These are phyloP conservation scores for Amyloporia xantha DNA, from an alignment of 768 basidiomycete species.

Conservation along the genomic window DNA sequence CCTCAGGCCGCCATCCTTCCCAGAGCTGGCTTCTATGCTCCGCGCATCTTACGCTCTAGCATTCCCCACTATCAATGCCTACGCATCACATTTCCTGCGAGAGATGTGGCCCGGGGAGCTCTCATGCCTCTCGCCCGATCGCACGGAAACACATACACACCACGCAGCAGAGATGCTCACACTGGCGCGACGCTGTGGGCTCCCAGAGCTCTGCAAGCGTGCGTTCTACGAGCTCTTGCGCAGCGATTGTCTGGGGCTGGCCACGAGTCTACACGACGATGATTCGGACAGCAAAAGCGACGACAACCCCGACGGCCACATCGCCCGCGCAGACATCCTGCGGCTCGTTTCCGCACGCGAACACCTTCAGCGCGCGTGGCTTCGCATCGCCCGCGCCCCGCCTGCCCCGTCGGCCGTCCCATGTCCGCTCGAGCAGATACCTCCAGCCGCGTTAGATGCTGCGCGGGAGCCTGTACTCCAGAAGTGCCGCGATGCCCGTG, in stretches of 20 bases:
- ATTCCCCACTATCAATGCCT: conserved; percentile 25
- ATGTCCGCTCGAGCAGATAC: conserved; percentile 15
- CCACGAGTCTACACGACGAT: conserved; percentile 3
- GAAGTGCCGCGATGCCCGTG: conserved; percentile 10
- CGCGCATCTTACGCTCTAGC: conserved; percentile 29
- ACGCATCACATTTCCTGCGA: conserved; percentile 24
- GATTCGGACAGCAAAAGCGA: conserved; percentile 1
- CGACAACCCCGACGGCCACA: not conserved
- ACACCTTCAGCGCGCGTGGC: conserved; percentile 18
- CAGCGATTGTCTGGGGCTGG: conserved; percentile 23
- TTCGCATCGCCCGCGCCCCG: conserved; percentile 13
- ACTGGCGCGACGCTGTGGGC: conserved; percentile 24
- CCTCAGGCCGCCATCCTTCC: conserved; percentile 22
- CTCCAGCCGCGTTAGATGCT: not conserved
- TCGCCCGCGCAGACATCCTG: conserved; percentile 13
- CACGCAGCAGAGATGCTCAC: conserved; percentile 26
- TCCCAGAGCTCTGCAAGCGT: conserved; percentile 27
- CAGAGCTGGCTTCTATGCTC: conserved; percentile 26
- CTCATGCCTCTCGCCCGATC: conserved; percentile 4
- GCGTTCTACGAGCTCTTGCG: conserved; percentile 37
- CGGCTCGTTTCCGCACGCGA: conserved; percentile 19
- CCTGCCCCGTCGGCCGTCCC: conserved; percentile 14
- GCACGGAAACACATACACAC: not conserved
- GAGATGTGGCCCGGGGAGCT: conserved; percentile 26
- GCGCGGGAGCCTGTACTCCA: not conserved